Conservation (phyloP, 176 grass and related monocot genomes). For the Paspalum notatum region DNA sequence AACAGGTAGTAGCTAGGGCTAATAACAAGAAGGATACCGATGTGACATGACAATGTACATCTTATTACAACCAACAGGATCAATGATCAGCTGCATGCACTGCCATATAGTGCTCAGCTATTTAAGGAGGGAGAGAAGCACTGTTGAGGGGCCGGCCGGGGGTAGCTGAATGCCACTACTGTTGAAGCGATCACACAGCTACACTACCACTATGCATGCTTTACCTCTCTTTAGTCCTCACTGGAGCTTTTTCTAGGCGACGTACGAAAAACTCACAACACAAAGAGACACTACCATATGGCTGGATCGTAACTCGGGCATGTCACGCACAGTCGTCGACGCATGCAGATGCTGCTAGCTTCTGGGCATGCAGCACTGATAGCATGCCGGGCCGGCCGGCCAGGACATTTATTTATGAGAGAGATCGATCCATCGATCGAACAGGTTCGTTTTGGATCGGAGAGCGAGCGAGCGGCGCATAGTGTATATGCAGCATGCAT, state of each 20-base stretch:
- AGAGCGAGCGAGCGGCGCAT: too few relatives aligned
- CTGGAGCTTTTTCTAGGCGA: background rate
- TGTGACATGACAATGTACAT: background rate
- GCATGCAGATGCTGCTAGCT: constrained; percentile 34
- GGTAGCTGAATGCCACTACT: background rate
- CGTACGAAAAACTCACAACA: background rate
- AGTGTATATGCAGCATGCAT: too few relatives aligned
- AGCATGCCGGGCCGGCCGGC: too few relatives aligned
- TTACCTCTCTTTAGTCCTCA: background rate
- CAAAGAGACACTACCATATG: constrained; percentile 20
- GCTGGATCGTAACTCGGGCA: constrained; percentile 51
- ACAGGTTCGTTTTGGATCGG: too few relatives aligned
- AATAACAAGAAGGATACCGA: background rate
- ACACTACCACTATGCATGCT: background rate
- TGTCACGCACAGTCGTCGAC: constrained; percentile 60
- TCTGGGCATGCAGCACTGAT: too few relatives aligned
- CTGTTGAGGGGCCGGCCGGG: too few relatives aligned
- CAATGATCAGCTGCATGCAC: background rate
- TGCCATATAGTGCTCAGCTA: background rate
- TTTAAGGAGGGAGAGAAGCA: background rate
- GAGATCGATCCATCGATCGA: too few relatives aligned
- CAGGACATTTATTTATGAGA: too few relatives aligned
- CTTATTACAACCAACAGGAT: background rate
- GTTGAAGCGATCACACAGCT: constrained; percentile 16
- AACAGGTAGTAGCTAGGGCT: too few relatives aligned